Conservation (phyloP, 2,329 filamentous ascomycete genomes). For the Pyricularia pennisetigena region DNA sequence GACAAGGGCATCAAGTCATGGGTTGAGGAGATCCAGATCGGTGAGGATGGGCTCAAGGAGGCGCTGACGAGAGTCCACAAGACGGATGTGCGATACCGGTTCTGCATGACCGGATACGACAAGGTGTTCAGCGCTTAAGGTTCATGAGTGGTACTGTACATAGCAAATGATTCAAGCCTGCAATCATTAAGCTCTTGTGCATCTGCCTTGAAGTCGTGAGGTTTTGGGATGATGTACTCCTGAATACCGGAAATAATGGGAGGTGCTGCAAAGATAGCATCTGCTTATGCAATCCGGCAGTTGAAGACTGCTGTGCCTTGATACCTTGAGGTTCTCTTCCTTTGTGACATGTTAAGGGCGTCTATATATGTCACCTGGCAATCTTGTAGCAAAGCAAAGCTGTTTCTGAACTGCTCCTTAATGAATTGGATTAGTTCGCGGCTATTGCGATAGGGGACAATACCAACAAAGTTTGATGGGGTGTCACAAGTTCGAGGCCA, state of each 20-base stretch:
- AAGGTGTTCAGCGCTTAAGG: slow-evolving; percentile 46
- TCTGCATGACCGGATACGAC: slow-evolving; percentile 63
- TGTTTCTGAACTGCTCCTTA: no score
- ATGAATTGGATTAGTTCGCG: no score
- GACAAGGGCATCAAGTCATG: slow-evolving; percentile 61
- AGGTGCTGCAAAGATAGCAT: not conserved
- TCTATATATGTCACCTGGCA: not conserved
- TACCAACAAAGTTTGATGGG: no score
- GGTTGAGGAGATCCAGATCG: slow-evolving; percentile 67
- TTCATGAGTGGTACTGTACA: not conserved
- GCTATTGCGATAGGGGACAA: no score
- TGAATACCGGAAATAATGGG: not conserved
- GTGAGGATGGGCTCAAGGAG: slow-evolving; percentile 58
- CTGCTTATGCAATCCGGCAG: no score
- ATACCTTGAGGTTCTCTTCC: not conserved
- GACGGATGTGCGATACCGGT: slow-evolving; percentile 65
- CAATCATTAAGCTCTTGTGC: not conserved
- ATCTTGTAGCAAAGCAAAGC: not conserved
- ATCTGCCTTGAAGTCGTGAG: not conserved
- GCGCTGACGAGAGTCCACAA: slow-evolving; percentile 60
- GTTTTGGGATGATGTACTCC: no score
- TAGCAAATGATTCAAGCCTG: not conserved
- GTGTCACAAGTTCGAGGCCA: no score
- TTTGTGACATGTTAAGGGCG: not conserved
- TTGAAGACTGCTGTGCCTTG: no score